Base-by-base conservation (phyloP, 139 green algal species). In the Chlamydomonas applanata region DNA sequence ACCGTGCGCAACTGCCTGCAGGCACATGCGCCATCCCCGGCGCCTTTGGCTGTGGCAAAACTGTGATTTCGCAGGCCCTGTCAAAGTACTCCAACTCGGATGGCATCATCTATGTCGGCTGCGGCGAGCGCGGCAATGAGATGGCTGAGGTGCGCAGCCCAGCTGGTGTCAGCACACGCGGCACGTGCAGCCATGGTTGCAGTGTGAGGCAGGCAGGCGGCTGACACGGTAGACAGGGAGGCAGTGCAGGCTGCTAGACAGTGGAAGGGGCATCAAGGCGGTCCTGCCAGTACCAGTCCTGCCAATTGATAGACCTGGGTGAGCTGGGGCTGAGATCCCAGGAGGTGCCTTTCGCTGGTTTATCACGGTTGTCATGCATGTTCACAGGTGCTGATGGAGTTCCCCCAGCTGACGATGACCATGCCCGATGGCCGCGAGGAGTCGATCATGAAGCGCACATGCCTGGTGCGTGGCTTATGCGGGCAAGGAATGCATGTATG, bases 51-150 rank as follows among this genome's bases (percentile, higher is more conserved):
- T 99, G 96, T 82, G 96, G 96, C 72, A 99, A 99, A 87, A 99
- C 96, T 22, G 96, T 99, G 64, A 99, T 99, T 77, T 95, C 84
- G 24, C 96, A 98, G 83, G 96, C 96, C 27, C 87, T 99, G 59
- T 97, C 91, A 52, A 99, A 99, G 87, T 99, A 97, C 85, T 97
- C 89, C 46, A 99, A 99, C 90, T 92, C 86, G 1, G 96, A 99
- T 69, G 96, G 95, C 57, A 98, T 99, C 82, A 97, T 99, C 78
- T 99, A 99, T 77, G 96, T 99, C 17, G 96, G 96, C 45, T 99
- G 96, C 78, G 96, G 96, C 45, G 95, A 98, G 86, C 88, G 95
- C 46, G 95, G 95, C 36, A 98, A 98, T 77, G 95, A 98, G 87
- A 90, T 90, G 87, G 88, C 88, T 54, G 86, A 90, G 77, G 91